Evolutionary conservation across 2,329 filamentous ascomycete species (phyloP), one percentile per base, ranked within the genome.

Genomic region (Paecilomyces variotii): DNA sequence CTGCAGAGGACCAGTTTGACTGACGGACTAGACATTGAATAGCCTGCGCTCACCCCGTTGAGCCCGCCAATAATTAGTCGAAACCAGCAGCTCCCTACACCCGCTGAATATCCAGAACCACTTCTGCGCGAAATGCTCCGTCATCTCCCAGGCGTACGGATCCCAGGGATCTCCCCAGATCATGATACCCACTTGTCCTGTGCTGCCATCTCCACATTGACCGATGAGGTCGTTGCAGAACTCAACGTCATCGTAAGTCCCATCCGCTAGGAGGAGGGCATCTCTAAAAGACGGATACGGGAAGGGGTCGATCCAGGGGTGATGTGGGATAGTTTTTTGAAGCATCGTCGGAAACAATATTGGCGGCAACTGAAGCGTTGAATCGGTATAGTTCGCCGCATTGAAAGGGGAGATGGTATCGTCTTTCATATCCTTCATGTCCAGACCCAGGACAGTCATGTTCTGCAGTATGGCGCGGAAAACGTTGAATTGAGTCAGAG

Each of bases 281-380:
- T 75, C 69, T 14, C 74, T 61, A 64, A 75, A 68, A 32, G 65
- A 67, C 11, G 72, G 73, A 55, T 75, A 73, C 1, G 73, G 73
- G 39, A 75, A 68, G 10, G 70, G 67, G 57, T 76, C 74, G 56
- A 75, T 70, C 70, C 72, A 76, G 4, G 63, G 60, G 4, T 63
- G 66, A 59, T 76, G 72, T 19, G 70, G 57, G 1, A 63, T 67
- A 2, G 63, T 63, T 24, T 70, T 62, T 54, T 76, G 73, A 19
- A 71, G 58, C 9, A 62, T 54, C 14, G 72, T 75, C 7, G 71
- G 73, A 26, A 62, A 68, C 9, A 76, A 60, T 66, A 62, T 50
- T 62, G 62, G 26, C n/a, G 64, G 65, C 6, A 66, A 34, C 6
- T 54, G 26, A 5, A 59, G 55, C n/a, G 54, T 24, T 10, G 56